Conservation (phyloP, 2,329 filamentous ascomycete species). For the Escovopsis sp. region DNA sequence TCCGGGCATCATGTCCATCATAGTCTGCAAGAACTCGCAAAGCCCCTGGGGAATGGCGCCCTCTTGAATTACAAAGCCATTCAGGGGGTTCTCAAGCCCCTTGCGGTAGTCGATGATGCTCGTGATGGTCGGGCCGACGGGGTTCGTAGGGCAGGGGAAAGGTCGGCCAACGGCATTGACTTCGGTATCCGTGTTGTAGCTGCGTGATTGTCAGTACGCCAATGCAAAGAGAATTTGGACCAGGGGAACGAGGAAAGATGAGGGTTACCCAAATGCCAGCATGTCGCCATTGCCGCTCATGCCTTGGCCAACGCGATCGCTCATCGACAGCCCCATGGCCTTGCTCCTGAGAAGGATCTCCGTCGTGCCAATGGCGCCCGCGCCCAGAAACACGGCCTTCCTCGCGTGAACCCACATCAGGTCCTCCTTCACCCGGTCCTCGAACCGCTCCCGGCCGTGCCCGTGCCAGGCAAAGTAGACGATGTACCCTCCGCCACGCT, state of each 20-base stretch:
- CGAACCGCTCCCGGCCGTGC: slow-evolving; percentile 38
- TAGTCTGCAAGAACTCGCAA: slow-evolving; percentile 37
- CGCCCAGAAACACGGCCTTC: slow-evolving; percentile 51
- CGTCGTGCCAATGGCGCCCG: slow-evolving; percentile 49
- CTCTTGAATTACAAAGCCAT: slow-evolving; percentile 51
- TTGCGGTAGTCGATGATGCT: slow-evolving; percentile 45
- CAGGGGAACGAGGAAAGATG: too few relatives aligned
- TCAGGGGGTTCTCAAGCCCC: slow-evolving; percentile 33
- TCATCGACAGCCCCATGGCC: slow-evolving; percentile 42
- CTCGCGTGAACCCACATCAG: slow-evolving; percentile 54
- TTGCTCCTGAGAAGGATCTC: slow-evolving; percentile 50
- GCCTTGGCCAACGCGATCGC: slow-evolving; percentile 39
- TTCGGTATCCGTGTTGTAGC: slow-evolving; percentile 43
- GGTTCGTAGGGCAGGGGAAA: slow-evolving; percentile 33
- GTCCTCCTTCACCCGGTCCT: slow-evolving; percentile 36
- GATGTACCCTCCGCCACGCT: slow-evolving; percentile 37
- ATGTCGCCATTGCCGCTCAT: slow-evolving; percentile 57
- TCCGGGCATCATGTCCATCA: slow-evolving; percentile 37
- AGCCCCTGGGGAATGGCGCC: slow-evolving; percentile 45
- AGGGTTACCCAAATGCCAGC: slow-evolving; percentile 40
- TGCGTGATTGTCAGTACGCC: slow-evolving; percentile 7
- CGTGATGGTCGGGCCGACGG: slow-evolving; percentile 47
- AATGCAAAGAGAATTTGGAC: not conserved
- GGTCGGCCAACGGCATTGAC: slow-evolving; percentile 42
- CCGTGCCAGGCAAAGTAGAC: slow-evolving; percentile 53